Evolutionary conservation across 345 rosid species (phyloP), one percentile per base, ranked within the genome.

Genomic region (Xanthoceras sorbifolium): DNA sequence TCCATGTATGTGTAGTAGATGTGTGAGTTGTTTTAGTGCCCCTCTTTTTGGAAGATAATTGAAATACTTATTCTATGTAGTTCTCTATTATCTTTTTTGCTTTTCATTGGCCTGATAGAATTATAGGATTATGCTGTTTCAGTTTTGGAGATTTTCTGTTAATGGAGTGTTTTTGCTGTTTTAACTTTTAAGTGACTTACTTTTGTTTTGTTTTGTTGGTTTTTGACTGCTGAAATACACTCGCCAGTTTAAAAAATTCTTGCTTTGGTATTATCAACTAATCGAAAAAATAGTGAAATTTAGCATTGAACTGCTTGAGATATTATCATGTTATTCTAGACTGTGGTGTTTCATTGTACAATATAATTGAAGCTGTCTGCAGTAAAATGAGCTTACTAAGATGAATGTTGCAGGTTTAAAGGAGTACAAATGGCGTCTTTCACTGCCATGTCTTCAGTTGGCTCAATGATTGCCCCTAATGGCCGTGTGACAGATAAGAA

Each of bases 361-460:
- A 11, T 48, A 48, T 14, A 14, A 48, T 36, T 48, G 54, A 48
- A 48, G 11, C 54, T 4, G 4, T 48, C 18, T 0, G 6, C 4
- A 48, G 3, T 15, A 17, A 20, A 48, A 55, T 55, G n/a, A 48
- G 44, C 42, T 63, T 20, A 44, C 28, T 18, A 6, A 38, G n/a
- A 64, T 80, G 76, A 64, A 57, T 72, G 29, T 42, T 73, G 67
- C 62, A 83, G 77, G 71, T 4, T 61, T 66, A 67, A 62, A 74
- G 55, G 77, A 79, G 72, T 31, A 84, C n/a, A 55, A 69, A 96
- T 96, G 99, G 92, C 99, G 1, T 88, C 93, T 25, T 89, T 93
- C 81, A 84, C 89, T 46, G 87, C 94, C 59, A 89, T 86, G 87
- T 88, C 97, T 29, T 90, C 94, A 10, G 87, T 81, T 72, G 96